A percentile compares a stretch with the other conserved stretches of the same genome.
phyloP scores from a whole-genome alignment of 2,329 filamentous ascomycete genomes.

The Chrysosporium keratinophilum region DNA sequence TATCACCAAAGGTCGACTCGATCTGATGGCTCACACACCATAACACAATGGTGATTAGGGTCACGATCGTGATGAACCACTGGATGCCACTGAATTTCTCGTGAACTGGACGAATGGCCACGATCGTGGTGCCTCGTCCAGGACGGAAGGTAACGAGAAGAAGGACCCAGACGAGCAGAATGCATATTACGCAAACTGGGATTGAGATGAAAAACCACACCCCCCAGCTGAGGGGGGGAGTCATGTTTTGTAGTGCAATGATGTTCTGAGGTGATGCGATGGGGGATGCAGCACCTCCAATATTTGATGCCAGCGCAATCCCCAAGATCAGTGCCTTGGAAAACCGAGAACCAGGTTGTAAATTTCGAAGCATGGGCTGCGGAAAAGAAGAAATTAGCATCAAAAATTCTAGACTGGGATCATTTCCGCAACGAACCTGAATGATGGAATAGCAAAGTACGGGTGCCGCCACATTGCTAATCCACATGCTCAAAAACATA shows the following conservation, averaged over 20 bases:
- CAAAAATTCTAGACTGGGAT: neutral
- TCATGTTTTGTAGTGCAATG: conserved; percentile 92
- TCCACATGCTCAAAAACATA: conserved; percentile 97
- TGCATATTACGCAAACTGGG: conserved; percentile 80
- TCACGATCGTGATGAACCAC: conserved; percentile 82
- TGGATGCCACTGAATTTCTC: conserved; percentile 82
- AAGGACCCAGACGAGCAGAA: conserved; percentile 79
- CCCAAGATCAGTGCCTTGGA: conserved; percentile 90
- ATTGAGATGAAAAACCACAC: conserved; percentile 95
- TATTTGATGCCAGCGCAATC: conserved; percentile 88
- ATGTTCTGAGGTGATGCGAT: conserved; percentile 98
- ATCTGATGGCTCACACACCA: conserved; percentile 92
- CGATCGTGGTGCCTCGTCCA: conserved; percentile 73
- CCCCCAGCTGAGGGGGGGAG: conserved; percentile 80
- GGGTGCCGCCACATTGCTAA: conserved; percentile 93
- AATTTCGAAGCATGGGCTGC: conserved; percentile 83
- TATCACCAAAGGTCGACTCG: conserved; percentile 81
- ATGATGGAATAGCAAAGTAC: conserved; percentile 97
- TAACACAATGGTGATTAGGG: conserved; percentile 70
- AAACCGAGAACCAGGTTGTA: conserved; percentile 83
- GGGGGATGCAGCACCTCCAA: conserved; percentile 90
- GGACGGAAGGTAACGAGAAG: conserved; percentile 79
- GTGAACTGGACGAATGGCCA: conserved; percentile 80
- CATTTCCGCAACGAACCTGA: conserved; percentile 46
- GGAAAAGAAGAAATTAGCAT: neutral